These are phyloP conservation scores for Knufia fluminis DNA, from an alignment of 2,329 filamentous ascomycete genomes.

Conservation along the genomic window DNA sequence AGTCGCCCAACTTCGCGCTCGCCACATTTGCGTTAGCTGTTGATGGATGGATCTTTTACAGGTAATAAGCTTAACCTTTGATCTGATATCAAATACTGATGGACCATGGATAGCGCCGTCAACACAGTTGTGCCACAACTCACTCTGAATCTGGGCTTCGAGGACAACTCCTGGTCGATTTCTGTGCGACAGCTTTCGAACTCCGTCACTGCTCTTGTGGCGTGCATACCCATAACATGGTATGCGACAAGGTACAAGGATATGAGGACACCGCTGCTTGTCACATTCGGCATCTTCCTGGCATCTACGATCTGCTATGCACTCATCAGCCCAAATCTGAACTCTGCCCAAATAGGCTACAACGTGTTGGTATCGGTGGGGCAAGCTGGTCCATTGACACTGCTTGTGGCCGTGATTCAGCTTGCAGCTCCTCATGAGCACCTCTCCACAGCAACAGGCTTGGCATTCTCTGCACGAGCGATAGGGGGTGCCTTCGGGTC, in stretches of 20 bases:
- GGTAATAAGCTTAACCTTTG: too few relatives aligned
- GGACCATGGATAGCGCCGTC: too few relatives aligned
- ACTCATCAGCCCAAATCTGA: conserved; percentile 37
- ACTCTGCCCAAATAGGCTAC: conserved; percentile 39
- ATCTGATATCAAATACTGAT: too few relatives aligned
- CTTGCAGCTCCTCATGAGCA: conserved; percentile 46
- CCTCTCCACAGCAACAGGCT: conserved; percentile 45
- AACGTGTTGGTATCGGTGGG: conserved; percentile 42
- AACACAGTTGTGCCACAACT: conserved; percentile 44
- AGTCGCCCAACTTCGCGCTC: conserved; percentile 46
- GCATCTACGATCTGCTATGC: conserved; percentile 41
- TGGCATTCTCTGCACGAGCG: conserved; percentile 45
- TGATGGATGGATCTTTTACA: conserved; percentile 52
- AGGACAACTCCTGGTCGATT: conserved; percentile 39
- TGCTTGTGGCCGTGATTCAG: conserved; percentile 43
- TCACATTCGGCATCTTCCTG: conserved; percentile 41
- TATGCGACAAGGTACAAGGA: conserved; percentile 44
- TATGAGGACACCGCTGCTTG: conserved; percentile 38
- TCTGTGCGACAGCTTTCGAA: conserved; percentile 42
- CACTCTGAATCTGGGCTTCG: conserved; percentile 42
- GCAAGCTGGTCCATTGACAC: conserved; percentile 42
- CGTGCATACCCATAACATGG: conserved; percentile 36
- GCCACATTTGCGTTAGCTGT: conserved; percentile 48
- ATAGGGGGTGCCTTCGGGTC: conserved; percentile 47
- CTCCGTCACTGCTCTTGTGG: conserved; percentile 32